Evolutionary conservation across 805 yeast genomes (phyloP), one percentile per base, ranked within the genome.

Genomic region (Candida koratica): DNA sequence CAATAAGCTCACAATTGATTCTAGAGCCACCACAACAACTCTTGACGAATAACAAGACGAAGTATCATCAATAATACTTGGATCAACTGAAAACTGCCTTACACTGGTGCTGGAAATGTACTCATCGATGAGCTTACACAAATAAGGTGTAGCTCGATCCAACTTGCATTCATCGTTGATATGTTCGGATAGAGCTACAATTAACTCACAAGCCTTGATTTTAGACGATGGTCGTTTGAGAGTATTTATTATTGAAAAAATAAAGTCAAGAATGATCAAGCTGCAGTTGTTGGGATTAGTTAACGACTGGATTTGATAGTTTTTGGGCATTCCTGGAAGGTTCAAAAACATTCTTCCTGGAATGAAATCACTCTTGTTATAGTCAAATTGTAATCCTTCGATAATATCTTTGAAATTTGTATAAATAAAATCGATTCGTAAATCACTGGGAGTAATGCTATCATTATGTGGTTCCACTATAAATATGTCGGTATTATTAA

Each of bases 111-210:
- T 43, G 27, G 55, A 58, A 3, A 56, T 47, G 31, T 49, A 61
- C 29, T 86, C 95, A 34, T 84, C 87, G 10, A 89, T 55, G 36
- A 87, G 64, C n/a, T 77, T 62, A 15, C 85, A 72, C 16, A 93
- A 55, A 52, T 82, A 86, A 0, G 98, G 97, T 16, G 93, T 56
- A 20, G 87, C 77, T 29, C 97, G 61, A 55, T 93, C 97, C 25
- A 93, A 63, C 53, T 88, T 90, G 11, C 79, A 80, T 38, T 84
- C 95, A 53, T 93, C 97, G 16, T 76, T 74, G 2, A 87, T 65
- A 39, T 77, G 73, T 49, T 85, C 95, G 2, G 90, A 76, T 13
- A 90, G 67, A 0, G 86, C 84, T 6, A 85, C 55, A 1, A 93
- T 71, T 43, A 89, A 58, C 49, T 87, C 93, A 43, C 94, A 71